phyloP scores from a whole-genome alignment of 441 rosid species.

The Francoa sonchifolia region DNA sequence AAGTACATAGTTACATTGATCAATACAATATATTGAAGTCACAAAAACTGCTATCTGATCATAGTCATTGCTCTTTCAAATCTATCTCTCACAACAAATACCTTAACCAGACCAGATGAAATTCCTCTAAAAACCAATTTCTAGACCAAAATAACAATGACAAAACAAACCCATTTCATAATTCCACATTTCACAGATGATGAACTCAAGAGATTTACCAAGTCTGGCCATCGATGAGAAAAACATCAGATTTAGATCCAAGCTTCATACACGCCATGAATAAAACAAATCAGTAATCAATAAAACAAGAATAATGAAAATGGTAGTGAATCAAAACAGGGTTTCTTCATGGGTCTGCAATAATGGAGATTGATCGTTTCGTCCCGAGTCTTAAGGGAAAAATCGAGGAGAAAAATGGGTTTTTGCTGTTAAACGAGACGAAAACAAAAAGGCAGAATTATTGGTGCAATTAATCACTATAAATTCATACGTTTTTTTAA shows the following conservation, averaged over 20 bases:
- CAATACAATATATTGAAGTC: too few relatives aligned
- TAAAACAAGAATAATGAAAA: constrained; percentile 3
- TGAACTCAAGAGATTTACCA: constrained; percentile 60
- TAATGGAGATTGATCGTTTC: neutral
- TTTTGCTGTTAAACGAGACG: constrained; percentile 23
- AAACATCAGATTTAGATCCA: constrained; percentile 81
- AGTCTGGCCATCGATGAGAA: constrained; percentile 49
- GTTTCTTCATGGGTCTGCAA: neutral
- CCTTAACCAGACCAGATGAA: too few relatives aligned
- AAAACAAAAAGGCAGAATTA: constrained; percentile 11
- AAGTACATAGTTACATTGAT: too few relatives aligned
- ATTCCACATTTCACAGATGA: too few relatives aligned
- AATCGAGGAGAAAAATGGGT: constrained; percentile 35
- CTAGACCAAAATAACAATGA: neutral
- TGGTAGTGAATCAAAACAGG: neutral
- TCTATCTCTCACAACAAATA: constrained; percentile 3
- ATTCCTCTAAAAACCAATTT: neutral
- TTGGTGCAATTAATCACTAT: too few relatives aligned
- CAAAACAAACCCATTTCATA: constrained; percentile 6
- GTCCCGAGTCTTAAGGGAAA: constrained; percentile 41
- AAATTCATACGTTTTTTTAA: too few relatives aligned
- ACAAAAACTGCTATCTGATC: too few relatives aligned
- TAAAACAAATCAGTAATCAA: constrained; percentile 3
- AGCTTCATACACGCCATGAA: constrained; percentile 75
- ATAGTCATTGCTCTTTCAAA: too few relatives aligned